Conservation (phyloP, 306 rosid genomes). For the Acmispon strigosus region DNA sequence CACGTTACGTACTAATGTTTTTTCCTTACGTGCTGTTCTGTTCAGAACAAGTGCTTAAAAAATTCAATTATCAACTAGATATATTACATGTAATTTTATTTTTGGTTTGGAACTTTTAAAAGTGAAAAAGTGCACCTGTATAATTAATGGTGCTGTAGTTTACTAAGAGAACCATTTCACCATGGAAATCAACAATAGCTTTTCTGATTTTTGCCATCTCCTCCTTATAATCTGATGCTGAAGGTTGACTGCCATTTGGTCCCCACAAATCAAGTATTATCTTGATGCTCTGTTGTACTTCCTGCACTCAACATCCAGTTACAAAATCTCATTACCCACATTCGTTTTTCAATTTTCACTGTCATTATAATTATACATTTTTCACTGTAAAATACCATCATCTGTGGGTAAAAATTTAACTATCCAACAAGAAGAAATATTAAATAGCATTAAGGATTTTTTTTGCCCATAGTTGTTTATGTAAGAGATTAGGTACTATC, state of each 20-base stretch:
- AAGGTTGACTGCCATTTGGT: conserved; percentile 43
- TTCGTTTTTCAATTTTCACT: neutral
- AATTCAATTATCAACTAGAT: no score
- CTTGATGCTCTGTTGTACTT: conserved; percentile 57
- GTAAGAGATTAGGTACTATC: no score
- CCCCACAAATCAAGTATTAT: conserved; percentile 54
- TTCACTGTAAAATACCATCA: no score
- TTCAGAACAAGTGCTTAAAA: no score
- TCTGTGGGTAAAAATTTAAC: neutral
- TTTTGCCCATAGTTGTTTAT: neutral
- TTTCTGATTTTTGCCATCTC: conserved; percentile 67
- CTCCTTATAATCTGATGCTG: conserved; percentile 31
- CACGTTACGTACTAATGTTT: no score
- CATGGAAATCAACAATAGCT: conserved; percentile 84
- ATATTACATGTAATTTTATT: neutral
- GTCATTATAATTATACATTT: neutral
- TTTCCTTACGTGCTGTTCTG: no score
- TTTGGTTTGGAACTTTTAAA: neutral
- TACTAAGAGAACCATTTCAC: conserved; percentile 83
- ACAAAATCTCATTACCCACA: neutral
- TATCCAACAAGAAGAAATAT: neutral
- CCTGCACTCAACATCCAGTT: conserved; percentile 37
- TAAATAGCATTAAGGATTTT: neutral
- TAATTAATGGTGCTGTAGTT: conserved; percentile 87
- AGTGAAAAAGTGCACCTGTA: conserved; percentile 44